Conservation (phyloP, 768 basidiomycete genomes). For the Trametes elegans region DNA sequence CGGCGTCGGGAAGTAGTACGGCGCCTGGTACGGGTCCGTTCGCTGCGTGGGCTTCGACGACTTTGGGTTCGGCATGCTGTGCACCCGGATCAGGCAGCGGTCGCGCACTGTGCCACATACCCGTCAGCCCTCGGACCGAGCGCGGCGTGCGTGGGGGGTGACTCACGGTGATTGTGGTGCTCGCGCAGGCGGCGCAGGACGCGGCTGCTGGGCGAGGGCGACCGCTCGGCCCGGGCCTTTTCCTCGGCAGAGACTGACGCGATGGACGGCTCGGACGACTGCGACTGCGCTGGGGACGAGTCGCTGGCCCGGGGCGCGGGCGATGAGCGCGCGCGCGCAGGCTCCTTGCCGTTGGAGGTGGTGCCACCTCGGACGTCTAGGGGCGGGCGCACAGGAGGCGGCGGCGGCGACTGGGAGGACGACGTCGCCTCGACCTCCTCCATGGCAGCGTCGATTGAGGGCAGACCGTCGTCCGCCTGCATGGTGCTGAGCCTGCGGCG, state of each 20-base stretch:
- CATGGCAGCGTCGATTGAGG: slow-evolving; percentile 3
- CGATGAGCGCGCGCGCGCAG: background rate
- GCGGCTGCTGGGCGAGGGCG: background rate
- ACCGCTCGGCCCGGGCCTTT: background rate
- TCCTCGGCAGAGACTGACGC: background rate
- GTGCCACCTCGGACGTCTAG: background rate
- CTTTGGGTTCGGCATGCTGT: slow-evolving; percentile 12
- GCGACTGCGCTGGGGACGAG: background rate
- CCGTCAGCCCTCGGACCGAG: too few relatives aligned
- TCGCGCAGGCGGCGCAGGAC: slow-evolving; percentile 5
- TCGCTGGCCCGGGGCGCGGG: background rate
- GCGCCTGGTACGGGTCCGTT: slow-evolving; percentile 63
- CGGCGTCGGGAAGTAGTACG: slow-evolving; percentile 59
- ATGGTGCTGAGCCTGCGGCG: background rate
- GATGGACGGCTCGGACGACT: background rate
- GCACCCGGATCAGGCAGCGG: slow-evolving; percentile 11
- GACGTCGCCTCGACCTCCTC: background rate
- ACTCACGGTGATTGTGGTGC: slow-evolving; percentile 7
- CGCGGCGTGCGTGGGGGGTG: background rate
- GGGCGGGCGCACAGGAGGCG: background rate
- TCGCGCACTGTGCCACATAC: slow-evolving; percentile 7
- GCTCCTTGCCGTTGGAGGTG: background rate
- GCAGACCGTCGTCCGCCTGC: background rate
- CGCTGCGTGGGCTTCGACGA: slow-evolving; percentile 24
- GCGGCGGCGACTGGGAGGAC: too few relatives aligned